phyloP scores from a whole-genome alignment of 768 basidiomycete genomes.

The Boletus huronensis region DNA sequence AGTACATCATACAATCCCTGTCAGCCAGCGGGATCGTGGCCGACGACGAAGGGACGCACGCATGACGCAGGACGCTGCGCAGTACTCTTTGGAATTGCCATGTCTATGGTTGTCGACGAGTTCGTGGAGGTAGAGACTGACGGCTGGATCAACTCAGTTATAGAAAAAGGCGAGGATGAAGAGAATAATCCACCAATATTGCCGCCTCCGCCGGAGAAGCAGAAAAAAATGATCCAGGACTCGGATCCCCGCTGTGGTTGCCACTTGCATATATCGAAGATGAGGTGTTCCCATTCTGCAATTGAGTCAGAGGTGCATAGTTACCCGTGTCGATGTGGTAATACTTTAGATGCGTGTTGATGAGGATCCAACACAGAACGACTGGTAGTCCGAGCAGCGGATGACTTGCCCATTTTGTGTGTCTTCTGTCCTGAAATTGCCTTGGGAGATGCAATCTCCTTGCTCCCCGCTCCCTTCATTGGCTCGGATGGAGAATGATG shows the following conservation, averaged over 20 bases:
- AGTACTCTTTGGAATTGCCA: constrained; percentile 14
- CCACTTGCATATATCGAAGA: constrained; percentile 14
- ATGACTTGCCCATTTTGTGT: constrained; percentile 12
- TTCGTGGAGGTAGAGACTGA: constrained; percentile 1
- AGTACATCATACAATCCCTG: background rate
- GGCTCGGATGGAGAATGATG: background rate
- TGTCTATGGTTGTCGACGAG: constrained; percentile 1
- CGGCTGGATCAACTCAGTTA: constrained; percentile 12
- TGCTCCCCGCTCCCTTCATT: constrained; percentile 12
- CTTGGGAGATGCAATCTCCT: background rate
- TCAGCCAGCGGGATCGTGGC: background rate
- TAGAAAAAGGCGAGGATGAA: constrained; percentile 2
- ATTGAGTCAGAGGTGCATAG: constrained; percentile 12
- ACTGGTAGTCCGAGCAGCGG: too few relatives aligned
- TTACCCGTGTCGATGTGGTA: background rate
- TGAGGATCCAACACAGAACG: constrained; percentile 12
- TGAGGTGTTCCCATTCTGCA: constrained; percentile 12
- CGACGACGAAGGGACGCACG: constrained; percentile 10
- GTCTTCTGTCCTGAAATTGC: constrained; percentile 9
- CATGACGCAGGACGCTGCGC: background rate
- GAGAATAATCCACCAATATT: constrained; percentile 17
- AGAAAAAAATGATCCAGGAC: constrained; percentile 6
- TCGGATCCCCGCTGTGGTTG: background rate
- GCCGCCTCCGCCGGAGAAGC: constrained; percentile 6
- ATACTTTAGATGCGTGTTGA: constrained; percentile 15